Percentiles rank a stretch among this genome's conserved stretches.
Evolutionary conservation across 2,329 filamentous ascomycete species (phyloP).

Genomic region (Ophiostoma pallidulum): DNA sequence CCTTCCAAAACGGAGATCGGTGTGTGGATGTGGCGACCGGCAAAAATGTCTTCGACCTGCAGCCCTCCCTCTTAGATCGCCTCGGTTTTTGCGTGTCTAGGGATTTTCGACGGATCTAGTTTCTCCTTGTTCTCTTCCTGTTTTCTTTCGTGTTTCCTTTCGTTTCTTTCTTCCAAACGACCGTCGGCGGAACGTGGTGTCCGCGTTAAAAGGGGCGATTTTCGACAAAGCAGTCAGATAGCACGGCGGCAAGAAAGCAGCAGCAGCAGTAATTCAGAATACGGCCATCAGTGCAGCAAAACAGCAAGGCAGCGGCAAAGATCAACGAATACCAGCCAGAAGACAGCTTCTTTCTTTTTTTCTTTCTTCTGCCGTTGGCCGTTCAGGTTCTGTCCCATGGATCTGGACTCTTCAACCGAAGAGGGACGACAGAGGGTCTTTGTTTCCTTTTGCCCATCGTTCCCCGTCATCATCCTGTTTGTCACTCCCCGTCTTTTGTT

Average conservation of each 20-base stretch:
- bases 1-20: constrained; percentile 1
- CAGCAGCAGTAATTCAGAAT: constrained; percentile 13
- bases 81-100: constrained; percentile 7
- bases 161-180: constrained; percentile 7
- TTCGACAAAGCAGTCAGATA: constrained; percentile 14
- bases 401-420: background rate
- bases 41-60: background rate
- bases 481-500: too few relatives aligned
- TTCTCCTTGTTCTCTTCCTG: background rate
- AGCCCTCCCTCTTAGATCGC: background rate
- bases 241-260: constrained; percentile 16
- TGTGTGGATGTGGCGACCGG: background rate
- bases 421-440: background rate
- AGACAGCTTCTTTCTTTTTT: constrained; percentile 5
- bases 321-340: constrained; percentile 5
- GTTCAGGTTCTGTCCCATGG: constrained; percentile 4
- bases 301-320: constrained; percentile 8
- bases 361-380: background rate
- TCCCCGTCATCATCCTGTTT: background rate
- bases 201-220: constrained; percentile 10
- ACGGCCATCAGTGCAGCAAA: background rate
- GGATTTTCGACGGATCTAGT: constrained; percentile 5
- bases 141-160: constrained; percentile 5
- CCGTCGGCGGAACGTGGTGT: constrained; percentile 7
- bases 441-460: background rate